Base-by-base conservation (phyloP, 208 protist genomes). In the Trypanosoma rangeli region DNA sequence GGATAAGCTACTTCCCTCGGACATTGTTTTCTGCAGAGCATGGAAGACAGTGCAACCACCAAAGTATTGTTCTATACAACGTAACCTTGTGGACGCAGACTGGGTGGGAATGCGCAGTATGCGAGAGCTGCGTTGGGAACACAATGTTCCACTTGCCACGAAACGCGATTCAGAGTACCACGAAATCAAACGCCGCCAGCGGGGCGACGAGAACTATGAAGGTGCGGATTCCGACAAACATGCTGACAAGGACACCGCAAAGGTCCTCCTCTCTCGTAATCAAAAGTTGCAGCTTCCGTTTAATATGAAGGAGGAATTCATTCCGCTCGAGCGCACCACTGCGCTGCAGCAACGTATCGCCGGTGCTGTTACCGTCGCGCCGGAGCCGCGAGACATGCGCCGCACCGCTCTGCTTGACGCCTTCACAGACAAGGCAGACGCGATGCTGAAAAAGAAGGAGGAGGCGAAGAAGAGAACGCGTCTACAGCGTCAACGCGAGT, bases 21-120 rank as follows among this genome's bases (percentile, higher is more conserved):
- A 99, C 81, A 99, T 99, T 72, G 90, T 99, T 7, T 99, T 99
- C 69, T 92, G 99, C 22, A 84, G 98, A n/a, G 86, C 98, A 18
- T 99, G 99, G 98, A 98, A 98, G 44, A 85, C 90, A 0, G 95
- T 99, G 0, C 73, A 96, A 35, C 90, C 97, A 28, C 83, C 84
- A 13, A 87, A 94, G 59, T 99, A 99, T 77, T 99, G 99, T 85
- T 98, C 98, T 58, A 97, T 99, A 10, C 94, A 96, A 75, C 86
- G 88, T 68, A 96, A 97, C 74, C 71, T 95, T 18, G 73, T 97
- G n/a, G 89, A 94, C 65, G 76, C 82, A 13, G 68, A 91, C 52
- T 97, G 93, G 91, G 66, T 74, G 0, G 89, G 90, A 53, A 96
- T 96, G 91, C 82, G 82, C 9, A 81, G 80, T 18, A 95, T 95